These are phyloP conservation scores for Penicillium sp. DNA, from an alignment of 2,329 filamentous ascomycete genomes.

Conservation along the genomic window DNA sequence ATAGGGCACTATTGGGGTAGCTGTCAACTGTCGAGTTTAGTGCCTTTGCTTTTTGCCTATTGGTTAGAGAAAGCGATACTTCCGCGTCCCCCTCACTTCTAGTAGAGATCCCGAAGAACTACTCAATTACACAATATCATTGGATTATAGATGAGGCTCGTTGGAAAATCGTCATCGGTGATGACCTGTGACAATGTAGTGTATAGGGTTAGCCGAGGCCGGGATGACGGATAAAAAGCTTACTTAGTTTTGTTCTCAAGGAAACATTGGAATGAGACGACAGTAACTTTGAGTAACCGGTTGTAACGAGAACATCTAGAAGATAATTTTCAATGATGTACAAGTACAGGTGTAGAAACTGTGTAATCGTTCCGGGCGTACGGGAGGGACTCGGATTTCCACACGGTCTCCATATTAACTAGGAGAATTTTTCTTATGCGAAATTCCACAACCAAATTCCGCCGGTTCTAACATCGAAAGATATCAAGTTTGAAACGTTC, in stretches of 20 bases:
- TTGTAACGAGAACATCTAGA: neutral
- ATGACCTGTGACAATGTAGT: neutral
- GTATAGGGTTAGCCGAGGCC: neutral
- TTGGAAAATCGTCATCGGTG: neutral
- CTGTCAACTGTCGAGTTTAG: neutral
- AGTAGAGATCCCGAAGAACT: neutral
- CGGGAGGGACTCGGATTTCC: slow-evolving; percentile 14
- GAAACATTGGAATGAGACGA: neutral
- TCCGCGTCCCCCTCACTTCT: neutral
- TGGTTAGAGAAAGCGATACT: neutral
- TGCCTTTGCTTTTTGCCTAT: neutral
- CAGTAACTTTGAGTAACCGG: neutral
- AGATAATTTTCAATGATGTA: neutral
- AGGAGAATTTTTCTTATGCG: slow-evolving; percentile 17
- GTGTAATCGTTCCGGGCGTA: slow-evolving; percentile 14
- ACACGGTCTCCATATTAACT: slow-evolving; percentile 10
- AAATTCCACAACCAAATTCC: slow-evolving; percentile 8
- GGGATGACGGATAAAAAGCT: neutral
- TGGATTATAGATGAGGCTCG: neutral
- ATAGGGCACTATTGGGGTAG: neutral
- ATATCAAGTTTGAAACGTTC: neutral
- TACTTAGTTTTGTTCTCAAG: neutral
- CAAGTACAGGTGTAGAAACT: neutral
- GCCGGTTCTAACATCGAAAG: neutral
- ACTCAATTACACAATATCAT: neutral